phyloP scores from a whole-genome alignment of 192 early-diverging fungal genomes.

The Coemansia sp. region DNA sequence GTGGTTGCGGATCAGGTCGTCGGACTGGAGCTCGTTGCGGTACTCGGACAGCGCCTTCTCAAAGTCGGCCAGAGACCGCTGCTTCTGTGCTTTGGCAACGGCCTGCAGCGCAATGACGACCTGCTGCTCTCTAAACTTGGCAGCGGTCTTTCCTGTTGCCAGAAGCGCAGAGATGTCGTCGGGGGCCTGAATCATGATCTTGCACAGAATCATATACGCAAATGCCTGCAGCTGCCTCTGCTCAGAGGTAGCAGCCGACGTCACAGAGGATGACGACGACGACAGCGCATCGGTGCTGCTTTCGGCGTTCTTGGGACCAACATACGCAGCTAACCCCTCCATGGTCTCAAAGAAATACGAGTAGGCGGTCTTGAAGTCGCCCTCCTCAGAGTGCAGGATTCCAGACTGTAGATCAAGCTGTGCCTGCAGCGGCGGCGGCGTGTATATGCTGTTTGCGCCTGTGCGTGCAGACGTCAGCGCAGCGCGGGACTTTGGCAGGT shows the following conservation, averaged over 20 bases:
- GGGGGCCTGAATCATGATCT: constrained; percentile 97
- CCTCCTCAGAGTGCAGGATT: constrained; percentile 95
- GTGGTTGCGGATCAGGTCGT: constrained; percentile 92
- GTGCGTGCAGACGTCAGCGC: constrained; percentile 94
- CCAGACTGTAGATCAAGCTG: constrained; percentile 96
- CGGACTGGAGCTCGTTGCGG: constrained; percentile 82
- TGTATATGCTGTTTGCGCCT: constrained; percentile 96
- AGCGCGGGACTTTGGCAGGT: constrained; percentile 93
- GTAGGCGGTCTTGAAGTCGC: constrained; percentile 98
- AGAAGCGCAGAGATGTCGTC: constrained; percentile 92
- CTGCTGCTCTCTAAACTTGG: constrained; percentile 74
- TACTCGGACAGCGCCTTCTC: constrained; percentile 85
- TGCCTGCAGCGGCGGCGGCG: constrained; percentile 95
- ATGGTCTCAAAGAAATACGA: constrained; percentile 99
- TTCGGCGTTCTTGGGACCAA: constrained; percentile 21
- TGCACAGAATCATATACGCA: constrained; percentile 98
- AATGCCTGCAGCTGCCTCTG: constrained; percentile 81
- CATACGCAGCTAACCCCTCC: constrained; percentile 75
- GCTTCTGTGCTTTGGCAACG: constrained; percentile 92
- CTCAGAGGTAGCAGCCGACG: constrained; percentile 16
- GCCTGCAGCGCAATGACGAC: constrained; percentile 94
- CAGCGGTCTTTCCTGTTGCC: constrained; percentile 84
- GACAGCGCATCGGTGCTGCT: constrained; percentile 1
- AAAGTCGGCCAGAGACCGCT: constrained; percentile 95
- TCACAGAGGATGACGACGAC: neutral